These are phyloP conservation scores for Penicillium hesseltinei DNA, from an alignment of 2,329 filamentous ascomycete genomes.

Conservation along the genomic window DNA sequence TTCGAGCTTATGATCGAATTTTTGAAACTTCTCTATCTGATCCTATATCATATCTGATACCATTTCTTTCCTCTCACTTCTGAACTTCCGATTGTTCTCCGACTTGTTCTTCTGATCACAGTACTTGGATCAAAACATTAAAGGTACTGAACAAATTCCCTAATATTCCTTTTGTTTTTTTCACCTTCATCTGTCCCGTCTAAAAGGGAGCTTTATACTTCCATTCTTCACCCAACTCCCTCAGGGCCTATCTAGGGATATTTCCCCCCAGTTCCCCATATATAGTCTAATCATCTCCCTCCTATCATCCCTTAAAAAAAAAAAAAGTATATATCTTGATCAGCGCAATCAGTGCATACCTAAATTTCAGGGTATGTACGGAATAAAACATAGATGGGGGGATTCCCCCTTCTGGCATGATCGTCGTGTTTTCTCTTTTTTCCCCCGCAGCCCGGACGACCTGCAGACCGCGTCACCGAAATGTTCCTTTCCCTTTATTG, in stretches of 20 bases:
- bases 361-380: constrained; percentile 19
- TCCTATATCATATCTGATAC: neutral
- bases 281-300: neutral
- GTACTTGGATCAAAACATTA: neutral
- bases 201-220: constrained; percentile 1
- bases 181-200: neutral
- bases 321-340: neutral
- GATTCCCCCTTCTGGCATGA: constrained; percentile 24
- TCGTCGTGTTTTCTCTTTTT: constrained; percentile 19
- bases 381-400: constrained; percentile 11
- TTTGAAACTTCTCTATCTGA: neutral
- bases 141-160: constrained; percentile 2
- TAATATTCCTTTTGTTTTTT: neutral
- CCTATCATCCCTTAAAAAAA: neutral
- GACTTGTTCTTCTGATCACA: neutral
- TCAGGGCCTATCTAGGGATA: constrained; percentile 10
- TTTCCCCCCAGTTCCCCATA: constrained; percentile 2
- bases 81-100: neutral
- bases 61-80: neutral
- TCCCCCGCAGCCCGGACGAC: constrained; percentile 9
- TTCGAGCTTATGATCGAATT: neutral
- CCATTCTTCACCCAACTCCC: constrained; percentile 6
- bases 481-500: constrained; percentile 17
- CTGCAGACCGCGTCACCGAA: constrained; percentile 26
- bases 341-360: constrained; percentile 6